Evolutionary conservation across 257 asterid genomes (phyloP), one percentile per base, ranked within the genome.

Genomic region (Mitragyna speciosa): DNA sequence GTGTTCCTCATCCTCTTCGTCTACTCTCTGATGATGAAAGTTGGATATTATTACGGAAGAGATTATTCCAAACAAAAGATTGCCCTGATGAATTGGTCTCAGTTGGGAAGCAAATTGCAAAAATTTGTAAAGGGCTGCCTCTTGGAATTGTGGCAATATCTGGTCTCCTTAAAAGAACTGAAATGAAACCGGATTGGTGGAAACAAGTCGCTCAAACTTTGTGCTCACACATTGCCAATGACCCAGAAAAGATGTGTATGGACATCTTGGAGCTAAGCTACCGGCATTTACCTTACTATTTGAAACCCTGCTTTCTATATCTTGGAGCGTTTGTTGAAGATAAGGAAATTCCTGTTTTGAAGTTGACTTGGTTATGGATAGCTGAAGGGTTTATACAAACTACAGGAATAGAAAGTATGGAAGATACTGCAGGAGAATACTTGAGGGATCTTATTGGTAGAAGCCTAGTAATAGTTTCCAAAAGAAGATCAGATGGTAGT

Each of bases 241-340:
- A 56, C 22, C 73, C 68, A 10, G 54, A 51, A 76, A 67, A 26
- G 7, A 5, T 6, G 28, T 64, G 79, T 41, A 43, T 4, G 83
- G 63, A 49, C 20, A 77, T 84, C 26, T 11, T 88, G 45, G 80
- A 86, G 36, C 83, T 86, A 33, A 89, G 87, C 59, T 84, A 81
- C 39, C 30, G 31, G 14, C 70, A 81, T 78, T 78, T 84, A 12
- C 87, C 87, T 0, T 43, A 73, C 14, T 36, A 82, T 76, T 72
- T 85, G 75, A 82, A 79, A 70, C 76, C 79, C 0, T 82, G 84
- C 56, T 76, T 85, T 72, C 80, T 79, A 0, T 85, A 85, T 61
- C 68, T 82, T 47, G 83, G 85, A 78, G 71, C 58, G 47, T 78
- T 82, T 66, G 5, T 75, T 0, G 85, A 79, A 63, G 70, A 81